These are phyloP conservation scores for Venustampulla echinocandica DNA, from an alignment of 495 filamentous ascomycete species.

Conservation along the genomic window DNA sequence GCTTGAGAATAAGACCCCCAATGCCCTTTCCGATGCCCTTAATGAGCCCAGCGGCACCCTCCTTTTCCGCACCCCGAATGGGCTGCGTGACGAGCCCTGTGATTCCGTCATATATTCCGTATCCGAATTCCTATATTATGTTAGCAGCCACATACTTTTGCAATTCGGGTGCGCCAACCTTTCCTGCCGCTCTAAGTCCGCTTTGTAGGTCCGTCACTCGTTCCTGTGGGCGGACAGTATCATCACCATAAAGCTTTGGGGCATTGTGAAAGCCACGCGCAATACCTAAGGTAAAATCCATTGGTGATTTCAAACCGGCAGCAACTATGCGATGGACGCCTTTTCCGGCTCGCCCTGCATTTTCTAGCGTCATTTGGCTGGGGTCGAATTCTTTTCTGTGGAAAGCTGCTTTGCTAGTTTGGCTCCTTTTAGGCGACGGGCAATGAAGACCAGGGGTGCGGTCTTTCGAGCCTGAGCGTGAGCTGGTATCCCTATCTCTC, in stretches of 20 bases:
- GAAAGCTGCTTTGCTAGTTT: background rate
- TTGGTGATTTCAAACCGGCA: constrained; percentile 64
- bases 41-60: constrained; percentile 57
- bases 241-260: constrained; percentile 69
- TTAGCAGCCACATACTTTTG: background rate
- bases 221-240: constrained; percentile 56
- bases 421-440: background rate
- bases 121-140: constrained; percentile 47
- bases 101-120: constrained; percentile 61
- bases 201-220: constrained; percentile 63
- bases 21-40: constrained; percentile 72
- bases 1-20: constrained; percentile 62
- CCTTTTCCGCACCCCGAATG: constrained; percentile 54
- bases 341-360: constrained; percentile 51
- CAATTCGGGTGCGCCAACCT: constrained; percentile 22
- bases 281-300: constrained; percentile 70
- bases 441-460: constrained; percentile 9
- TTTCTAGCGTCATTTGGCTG: constrained; percentile 38
- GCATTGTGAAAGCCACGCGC: constrained; percentile 82
- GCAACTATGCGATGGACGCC: constrained; percentile 58
- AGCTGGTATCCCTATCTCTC: constrained; percentile 2
- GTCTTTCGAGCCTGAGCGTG: constrained; percentile 4
- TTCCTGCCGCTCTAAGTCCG: constrained; percentile 56
- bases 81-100: constrained; percentile 68
- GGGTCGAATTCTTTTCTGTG: constrained; percentile 12